Evolutionary conservation across 805 yeast genomes (phyloP).

Genomic region (Hagleromyces aurorensis): DNA sequence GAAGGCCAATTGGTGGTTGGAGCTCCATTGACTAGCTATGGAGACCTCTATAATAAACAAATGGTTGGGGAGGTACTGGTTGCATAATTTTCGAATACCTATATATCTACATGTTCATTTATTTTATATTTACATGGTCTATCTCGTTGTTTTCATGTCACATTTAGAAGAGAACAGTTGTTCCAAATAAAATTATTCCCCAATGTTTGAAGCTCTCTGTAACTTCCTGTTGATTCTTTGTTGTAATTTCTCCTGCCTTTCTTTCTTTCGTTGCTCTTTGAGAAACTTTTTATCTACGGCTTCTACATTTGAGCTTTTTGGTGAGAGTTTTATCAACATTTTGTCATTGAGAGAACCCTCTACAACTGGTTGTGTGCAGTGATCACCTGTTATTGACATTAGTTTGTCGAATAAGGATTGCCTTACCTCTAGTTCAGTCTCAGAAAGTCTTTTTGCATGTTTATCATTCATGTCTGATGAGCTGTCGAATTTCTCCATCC

Average conservation of each 20-base stretch:
- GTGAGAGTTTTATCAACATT: conserved; percentile 25
- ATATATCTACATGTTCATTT: no score
- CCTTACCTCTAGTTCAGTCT: conserved; percentile 32
- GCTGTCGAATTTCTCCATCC: conserved; percentile 25
- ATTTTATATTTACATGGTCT: no score
- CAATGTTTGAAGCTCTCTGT: conserved; percentile 4
- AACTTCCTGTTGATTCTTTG: conserved; percentile 20
- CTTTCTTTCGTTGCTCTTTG: conserved; percentile 30
- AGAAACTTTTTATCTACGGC: conserved; percentile 26
- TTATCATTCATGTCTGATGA: conserved; percentile 7
- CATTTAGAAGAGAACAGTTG: background rate
- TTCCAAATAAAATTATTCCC: background rate
- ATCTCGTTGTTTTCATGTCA: no score
- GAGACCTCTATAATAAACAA: conserved; percentile 22
- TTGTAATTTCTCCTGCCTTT: conserved; percentile 31
- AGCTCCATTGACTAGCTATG: conserved; percentile 32
- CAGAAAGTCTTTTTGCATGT: conserved; percentile 14
- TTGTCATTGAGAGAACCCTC: conserved; percentile 28
- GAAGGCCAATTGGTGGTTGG: conserved; percentile 32
- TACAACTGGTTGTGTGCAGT: conserved; percentile 17
- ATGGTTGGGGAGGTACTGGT: conserved; percentile 31
- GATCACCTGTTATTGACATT: conserved; percentile 21
- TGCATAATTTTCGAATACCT: no score
- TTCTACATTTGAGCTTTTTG: conserved; percentile 13
- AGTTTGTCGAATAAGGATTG: conserved; percentile 28